phyloP scores from a whole-genome alignment of 2,329 filamentous ascomycete genomes.

The Scytalidium sp. region DNA sequence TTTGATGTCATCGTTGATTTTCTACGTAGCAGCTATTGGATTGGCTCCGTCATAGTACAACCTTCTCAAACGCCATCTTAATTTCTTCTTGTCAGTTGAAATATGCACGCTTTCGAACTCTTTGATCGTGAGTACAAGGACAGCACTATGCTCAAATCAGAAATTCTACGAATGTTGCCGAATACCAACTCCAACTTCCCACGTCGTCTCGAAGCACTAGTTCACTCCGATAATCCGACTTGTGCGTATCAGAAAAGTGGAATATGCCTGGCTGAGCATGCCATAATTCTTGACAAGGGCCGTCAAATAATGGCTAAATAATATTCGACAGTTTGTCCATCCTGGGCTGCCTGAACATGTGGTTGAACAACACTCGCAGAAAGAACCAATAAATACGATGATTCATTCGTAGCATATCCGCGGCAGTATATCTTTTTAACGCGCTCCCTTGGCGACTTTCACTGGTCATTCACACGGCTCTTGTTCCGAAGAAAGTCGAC shows the following conservation, averaged over 20 bases:
- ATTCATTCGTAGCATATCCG: background rate
- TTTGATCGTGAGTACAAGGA: background rate
- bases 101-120: background rate
- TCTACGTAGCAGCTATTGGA: background rate
- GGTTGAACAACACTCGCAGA: too few relatives aligned
- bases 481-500: background rate
- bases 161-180: background rate
- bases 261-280: background rate
- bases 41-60: background rate
- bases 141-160: background rate
- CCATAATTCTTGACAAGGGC: background rate
- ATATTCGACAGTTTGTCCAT: background rate
- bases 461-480: background rate
- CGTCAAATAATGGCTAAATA: background rate
- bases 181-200: background rate
- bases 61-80: background rate
- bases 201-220: background rate
- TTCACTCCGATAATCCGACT: background rate
- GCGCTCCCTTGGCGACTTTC: too few relatives aligned
- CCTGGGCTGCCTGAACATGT: background rate
- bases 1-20: background rate
- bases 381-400: background rate
- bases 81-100: background rate
- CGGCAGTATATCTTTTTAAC: background rate
- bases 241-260: background rate